phyloP scores from a whole-genome alignment of 208 protist species.

The Endotrypanum monterogeii region DNA sequence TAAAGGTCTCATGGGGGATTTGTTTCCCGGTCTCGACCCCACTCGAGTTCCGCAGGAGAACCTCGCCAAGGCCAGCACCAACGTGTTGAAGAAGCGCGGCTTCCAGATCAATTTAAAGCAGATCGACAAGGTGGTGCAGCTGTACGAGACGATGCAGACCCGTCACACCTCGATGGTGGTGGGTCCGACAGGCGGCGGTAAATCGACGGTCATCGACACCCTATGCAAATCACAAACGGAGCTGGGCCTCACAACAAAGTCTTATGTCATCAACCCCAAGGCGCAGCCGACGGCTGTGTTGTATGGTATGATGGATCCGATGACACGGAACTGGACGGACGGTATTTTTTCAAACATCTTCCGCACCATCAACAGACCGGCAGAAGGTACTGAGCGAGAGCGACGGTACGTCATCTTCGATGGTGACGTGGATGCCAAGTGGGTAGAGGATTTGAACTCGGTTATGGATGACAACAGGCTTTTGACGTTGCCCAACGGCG shows the following conservation, averaged over 20 bases:
- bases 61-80: slow-evolving; percentile 93
- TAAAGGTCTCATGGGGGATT: slow-evolving; percentile 97
- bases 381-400: slow-evolving; percentile 75
- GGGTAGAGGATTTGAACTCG: slow-evolving; percentile 99
- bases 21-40: slow-evolving; percentile 97
- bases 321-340: slow-evolving; percentile 99
- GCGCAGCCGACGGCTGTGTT: slow-evolving; percentile 95
- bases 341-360: slow-evolving; percentile 99
- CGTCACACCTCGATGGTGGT: slow-evolving; percentile 99
- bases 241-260: slow-evolving; percentile 92
- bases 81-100: slow-evolving; percentile 75
- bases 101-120: slow-evolving; percentile 90
- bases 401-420: slow-evolving; percentile 98
- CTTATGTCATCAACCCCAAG: slow-evolving; percentile 98
- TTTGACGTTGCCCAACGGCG: slow-evolving; percentile 98
- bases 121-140: slow-evolving; percentile 98
- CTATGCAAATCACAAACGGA: slow-evolving; percentile 94
- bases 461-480: slow-evolving; percentile 99
- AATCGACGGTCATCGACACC: slow-evolving; percentile 97
- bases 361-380: slow-evolving; percentile 94
- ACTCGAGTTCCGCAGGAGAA: slow-evolving; percentile 95
- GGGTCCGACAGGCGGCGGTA: slow-evolving; percentile 97
- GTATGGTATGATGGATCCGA: slow-evolving; percentile 98
- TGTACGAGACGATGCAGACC: slow-evolving; percentile 99
- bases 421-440: slow-evolving; percentile 99